Evolutionary conservation across 2,329 filamentous ascomycete species (phyloP), one percentile per base, ranked within the genome.

Genomic region (Cladosporium sp.): DNA sequence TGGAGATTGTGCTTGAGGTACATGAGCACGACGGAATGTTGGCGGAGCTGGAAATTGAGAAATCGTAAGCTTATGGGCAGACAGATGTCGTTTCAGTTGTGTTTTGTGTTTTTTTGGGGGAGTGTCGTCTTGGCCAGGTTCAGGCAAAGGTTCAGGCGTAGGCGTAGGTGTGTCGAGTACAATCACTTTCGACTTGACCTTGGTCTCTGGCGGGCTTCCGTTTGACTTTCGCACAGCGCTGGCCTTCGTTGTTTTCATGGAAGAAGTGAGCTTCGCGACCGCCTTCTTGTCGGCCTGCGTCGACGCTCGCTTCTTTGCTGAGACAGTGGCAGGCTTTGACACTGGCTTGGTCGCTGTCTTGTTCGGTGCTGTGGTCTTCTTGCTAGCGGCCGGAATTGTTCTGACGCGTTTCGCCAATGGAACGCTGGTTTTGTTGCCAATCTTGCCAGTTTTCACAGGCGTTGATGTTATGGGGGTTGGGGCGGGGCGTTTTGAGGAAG

Each of bases 21-120:
- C 52, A n/a, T 59, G 58, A 20, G 61, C 63, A 35, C 65, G 63
- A 22, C 59, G 64, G 48, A 67, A 67, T 19, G 54, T 49, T 19
- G 62, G 61, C 36, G 28, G 56, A 22, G 49, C 59, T 60, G 56
- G n/a, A 32, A 17, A 40, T 37, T 35, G 42, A 34, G 20, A n/a
- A n/a, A 37, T 55, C 42, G 52, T 55, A 55, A 55, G 52, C 32
- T 20, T 19, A 22, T 55, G 40, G 47, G 17, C 42, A 40, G 28
- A 34, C 19, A 34, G 35, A 7, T 32, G 20, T n/a, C 28, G 15
- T 37, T 9, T 35, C 15, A 13, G 8, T 50, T 10, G 10, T 50
- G 19, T 5, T 35, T 22, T 37, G 32, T 25, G 28, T 35, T n/a
- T 35, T n/a, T 19, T 12, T 13, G 10, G 25, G 17, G 45, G 15